These are phyloP conservation scores for Cryptococcus wingfieldii DNA, from an alignment of 1,284 basidiomycete genomes.

Conservation along the genomic window DNA sequence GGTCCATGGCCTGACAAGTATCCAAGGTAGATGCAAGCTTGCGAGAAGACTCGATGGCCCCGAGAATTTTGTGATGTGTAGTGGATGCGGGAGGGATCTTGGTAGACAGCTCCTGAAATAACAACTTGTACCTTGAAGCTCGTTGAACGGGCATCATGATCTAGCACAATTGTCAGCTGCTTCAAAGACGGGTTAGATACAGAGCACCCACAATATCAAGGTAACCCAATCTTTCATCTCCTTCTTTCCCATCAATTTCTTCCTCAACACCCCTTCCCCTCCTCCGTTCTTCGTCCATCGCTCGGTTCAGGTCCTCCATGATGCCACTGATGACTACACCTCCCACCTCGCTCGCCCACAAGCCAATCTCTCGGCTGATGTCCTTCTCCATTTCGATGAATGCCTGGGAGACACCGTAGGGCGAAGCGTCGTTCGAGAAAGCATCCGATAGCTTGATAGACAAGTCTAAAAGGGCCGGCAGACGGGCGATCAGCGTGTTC, in stretches of 20 bases:
- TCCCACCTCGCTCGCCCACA: conserved; percentile 29
- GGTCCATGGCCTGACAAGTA: conserved; percentile 15
- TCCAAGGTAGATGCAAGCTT: conserved; percentile 8
- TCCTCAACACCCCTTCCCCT: conserved; percentile 5
- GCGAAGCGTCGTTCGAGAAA: conserved; percentile 32
- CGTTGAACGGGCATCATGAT: conserved; percentile 33
- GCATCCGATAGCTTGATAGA: conserved; percentile 25
- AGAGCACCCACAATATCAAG: conserved; percentile 23
- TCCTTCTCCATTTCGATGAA: conserved; percentile 26
- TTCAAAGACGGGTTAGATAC: background rate
- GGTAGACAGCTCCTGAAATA: conserved; percentile 21
- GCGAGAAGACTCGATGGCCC: conserved; percentile 9
- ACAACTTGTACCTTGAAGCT: conserved; percentile 27
- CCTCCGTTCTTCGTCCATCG: conserved; percentile 2
- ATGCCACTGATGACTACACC: conserved; percentile 18
- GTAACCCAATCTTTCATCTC: conserved; percentile 19
- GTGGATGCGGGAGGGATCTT: conserved; percentile 6
- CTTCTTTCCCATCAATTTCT: background rate
- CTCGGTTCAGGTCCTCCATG: conserved; percentile 12
- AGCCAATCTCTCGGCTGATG: conserved; percentile 17
- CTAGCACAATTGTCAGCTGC: conserved; percentile 2
- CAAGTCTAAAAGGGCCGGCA: background rate
- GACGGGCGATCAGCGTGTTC: background rate
- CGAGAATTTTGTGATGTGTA: conserved; percentile 7
- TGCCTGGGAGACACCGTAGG: conserved; percentile 23